phyloP scores from a whole-genome alignment of 2,329 filamentous ascomycete species.

The Aspergillus sp. region DNA sequence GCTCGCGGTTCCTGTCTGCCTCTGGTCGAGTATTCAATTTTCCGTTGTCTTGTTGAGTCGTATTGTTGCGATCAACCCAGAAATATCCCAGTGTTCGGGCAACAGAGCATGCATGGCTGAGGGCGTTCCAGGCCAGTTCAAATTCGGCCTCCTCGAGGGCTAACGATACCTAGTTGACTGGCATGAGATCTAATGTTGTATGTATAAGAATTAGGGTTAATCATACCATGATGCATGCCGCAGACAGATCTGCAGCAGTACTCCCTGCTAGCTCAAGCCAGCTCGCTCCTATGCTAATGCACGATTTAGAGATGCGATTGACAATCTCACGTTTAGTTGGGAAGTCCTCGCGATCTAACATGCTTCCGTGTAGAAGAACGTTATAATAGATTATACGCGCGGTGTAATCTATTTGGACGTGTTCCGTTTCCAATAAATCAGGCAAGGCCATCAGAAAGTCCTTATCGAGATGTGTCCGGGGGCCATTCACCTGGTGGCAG shows the following conservation, averaged over 20 bases:
- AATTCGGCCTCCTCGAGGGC: neutral
- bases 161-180: neutral
- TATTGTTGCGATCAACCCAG: neutral
- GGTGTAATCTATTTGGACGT: neutral
- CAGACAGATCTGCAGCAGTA: neutral
- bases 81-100: neutral
- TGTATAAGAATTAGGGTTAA: too few relatives aligned
- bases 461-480: neutral
- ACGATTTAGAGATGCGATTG: neutral
- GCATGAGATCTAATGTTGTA: neutral
- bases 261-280: too few relatives aligned
- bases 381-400: neutral
- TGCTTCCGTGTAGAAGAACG: neutral
- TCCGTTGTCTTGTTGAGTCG: too few relatives aligned
- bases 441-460: neutral
- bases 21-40: neutral
- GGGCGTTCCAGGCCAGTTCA: neutral
- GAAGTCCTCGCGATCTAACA: neutral
- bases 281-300: too few relatives aligned
- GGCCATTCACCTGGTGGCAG: neutral
- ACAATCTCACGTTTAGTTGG: neutral
- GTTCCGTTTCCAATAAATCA: neutral
- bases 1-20: constrained; percentile 16
- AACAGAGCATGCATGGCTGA: neutral
- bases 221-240: neutral